Evolutionary conservation across 2,329 filamentous ascomycete genomes (phyloP).

Genomic region (Neofusicoccum sp.): DNA sequence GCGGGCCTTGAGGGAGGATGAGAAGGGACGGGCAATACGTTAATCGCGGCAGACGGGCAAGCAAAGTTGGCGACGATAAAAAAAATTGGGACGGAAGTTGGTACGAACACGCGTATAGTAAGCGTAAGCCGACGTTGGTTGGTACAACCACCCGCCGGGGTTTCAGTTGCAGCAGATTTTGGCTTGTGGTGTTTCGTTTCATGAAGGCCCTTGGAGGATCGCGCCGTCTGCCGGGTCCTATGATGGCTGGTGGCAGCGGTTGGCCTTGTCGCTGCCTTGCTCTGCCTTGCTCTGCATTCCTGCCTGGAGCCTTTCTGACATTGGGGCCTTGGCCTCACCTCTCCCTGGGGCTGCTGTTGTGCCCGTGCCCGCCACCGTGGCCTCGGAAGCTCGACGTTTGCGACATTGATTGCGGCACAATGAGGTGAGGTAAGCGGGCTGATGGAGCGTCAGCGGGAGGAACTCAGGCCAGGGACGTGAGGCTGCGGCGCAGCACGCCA

Average conservation of each 20-base stretch:
- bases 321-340: too few species aligned
- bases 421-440: not conserved
- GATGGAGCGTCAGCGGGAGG: not conserved
- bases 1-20: too few species aligned
- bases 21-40: too few species aligned
- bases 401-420: not conserved
- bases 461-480: not conserved
- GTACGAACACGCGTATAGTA: not conserved
- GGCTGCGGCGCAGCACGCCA: not conserved
- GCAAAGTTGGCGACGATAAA: too few species aligned
- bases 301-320: too few species aligned
- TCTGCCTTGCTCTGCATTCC: too few species aligned
- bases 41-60: too few species aligned
- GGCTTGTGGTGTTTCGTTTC: conserved; percentile 11
- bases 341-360: not conserved
- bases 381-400: not conserved
- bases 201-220: not conserved
- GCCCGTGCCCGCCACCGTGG: not conserved
- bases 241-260: too few species aligned
- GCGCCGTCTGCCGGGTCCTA: not conserved
- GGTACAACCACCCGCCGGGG: not conserved
- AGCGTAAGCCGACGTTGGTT: not conserved
- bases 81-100: too few species aligned
- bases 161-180: not conserved
- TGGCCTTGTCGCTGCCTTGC: too few species aligned